phyloP scores from a whole-genome alignment of 768 basidiomycete genomes.

The Basidioascus undulatus region DNA sequence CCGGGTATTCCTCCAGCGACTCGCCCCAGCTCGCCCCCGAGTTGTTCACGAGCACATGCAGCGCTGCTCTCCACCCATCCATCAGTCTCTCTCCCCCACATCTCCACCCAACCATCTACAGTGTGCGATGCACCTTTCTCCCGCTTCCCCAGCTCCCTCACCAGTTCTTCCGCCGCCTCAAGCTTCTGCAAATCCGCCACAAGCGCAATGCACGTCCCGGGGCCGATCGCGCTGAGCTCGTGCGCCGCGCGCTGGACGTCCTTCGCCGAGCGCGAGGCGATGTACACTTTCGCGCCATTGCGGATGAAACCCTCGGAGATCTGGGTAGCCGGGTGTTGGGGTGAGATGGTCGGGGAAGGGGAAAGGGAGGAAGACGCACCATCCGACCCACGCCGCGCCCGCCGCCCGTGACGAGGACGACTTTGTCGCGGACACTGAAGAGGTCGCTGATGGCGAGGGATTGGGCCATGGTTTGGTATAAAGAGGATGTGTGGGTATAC shows the following conservation, averaged over 20 bases:
- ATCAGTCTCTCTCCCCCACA: not conserved
- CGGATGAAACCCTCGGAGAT: conserved; percentile 38
- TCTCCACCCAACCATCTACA: conserved; percentile 1
- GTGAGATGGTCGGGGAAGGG: not conserved
- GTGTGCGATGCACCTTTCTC: conserved; percentile 22
- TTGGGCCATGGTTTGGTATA: too few species aligned
- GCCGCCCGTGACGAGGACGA: conserved; percentile 40
- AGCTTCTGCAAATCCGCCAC: conserved; percentile 31
- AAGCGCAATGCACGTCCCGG: conserved; percentile 30
- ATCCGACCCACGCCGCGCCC: conserved; percentile 42
- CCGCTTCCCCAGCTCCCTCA: conserved; percentile 25
- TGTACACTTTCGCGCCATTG: conserved; percentile 42
- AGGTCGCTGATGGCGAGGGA: conserved; percentile 9
- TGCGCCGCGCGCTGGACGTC: conserved; percentile 30
- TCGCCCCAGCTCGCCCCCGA: conserved; percentile 17
- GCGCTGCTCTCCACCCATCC: conserved; percentile 22
- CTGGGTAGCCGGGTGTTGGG: conserved; percentile 15
- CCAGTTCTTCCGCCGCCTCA: conserved; percentile 31
- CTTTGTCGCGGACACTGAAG: conserved; percentile 15
- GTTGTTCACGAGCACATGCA: conserved; percentile 14
- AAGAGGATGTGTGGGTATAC: too few species aligned
- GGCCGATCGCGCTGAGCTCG: conserved; percentile 30
- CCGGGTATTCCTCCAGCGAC: conserved; percentile 20
- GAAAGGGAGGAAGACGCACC: conserved; percentile 18
- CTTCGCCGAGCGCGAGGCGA: conserved; percentile 31